Conservation (phyloP, 306 rosid species). For the Prunus salicina region DNA sequence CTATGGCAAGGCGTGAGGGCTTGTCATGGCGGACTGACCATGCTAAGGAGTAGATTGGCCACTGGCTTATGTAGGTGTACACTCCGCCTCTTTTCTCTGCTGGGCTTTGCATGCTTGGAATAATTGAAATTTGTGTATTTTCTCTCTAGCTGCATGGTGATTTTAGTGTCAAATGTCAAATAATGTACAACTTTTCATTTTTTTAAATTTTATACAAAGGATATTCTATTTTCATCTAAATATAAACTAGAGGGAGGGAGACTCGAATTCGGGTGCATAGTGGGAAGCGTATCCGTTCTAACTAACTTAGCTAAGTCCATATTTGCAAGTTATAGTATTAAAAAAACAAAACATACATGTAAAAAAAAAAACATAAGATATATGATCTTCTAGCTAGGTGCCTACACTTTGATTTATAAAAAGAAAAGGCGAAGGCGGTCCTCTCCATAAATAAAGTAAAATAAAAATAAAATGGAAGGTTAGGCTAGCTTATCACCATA, state of each 20-base stretch:
- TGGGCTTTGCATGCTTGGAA: constrained; percentile 35
- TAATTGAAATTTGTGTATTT: not conserved
- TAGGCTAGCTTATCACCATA: not conserved
- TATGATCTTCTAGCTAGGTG: too few relatives aligned
- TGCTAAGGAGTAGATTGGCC: constrained; percentile 54
- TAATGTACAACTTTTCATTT: not conserved
- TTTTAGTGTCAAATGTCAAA: not conserved
- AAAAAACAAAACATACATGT: too few relatives aligned
- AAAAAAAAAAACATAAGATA: too few relatives aligned
- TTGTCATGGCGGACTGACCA: constrained; percentile 62
- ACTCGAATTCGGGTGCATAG: fast-evolving
- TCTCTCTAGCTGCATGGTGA: constrained; percentile 1
- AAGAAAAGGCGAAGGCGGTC: not conserved
- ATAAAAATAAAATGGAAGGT: too few relatives aligned
- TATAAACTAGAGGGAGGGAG: fast-evolving
- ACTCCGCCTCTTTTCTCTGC: constrained; percentile 38
- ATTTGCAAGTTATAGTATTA: too few relatives aligned
- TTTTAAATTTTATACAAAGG: too few relatives aligned
- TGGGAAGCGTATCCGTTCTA: fast-evolving
- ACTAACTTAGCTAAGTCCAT: too few relatives aligned
- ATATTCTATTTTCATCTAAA: too few relatives aligned
- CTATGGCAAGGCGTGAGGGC: constrained; percentile 49
- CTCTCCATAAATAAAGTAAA: too few relatives aligned
- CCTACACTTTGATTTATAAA: too few relatives aligned
- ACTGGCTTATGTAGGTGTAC: constrained; percentile 46